Evolutionary conservation across 331 rosid genomes (phyloP), one percentile per base, ranked within the genome.

Genomic region (Spiraea crenata): DNA sequence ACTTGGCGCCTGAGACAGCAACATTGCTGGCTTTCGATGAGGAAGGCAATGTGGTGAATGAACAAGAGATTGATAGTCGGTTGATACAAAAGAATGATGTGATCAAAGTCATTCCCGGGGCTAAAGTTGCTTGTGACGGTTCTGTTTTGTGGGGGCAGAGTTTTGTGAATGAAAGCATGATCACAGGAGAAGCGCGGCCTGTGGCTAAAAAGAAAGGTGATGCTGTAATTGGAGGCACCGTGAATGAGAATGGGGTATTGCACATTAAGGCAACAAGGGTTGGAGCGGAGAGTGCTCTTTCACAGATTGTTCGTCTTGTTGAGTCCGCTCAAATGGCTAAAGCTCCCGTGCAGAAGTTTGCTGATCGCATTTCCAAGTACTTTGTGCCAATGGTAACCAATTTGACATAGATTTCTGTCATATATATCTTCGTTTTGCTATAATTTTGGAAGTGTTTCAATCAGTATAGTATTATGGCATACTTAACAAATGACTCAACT

Each of bases 261-360:
- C 98, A 87, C 76, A 77, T 92, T 1, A 83, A 81, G 87, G 98
- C 89, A 11, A 85, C 98, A 37, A 81, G 88, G 54, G 89, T 92
- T 65, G 98, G 98, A 70, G 82, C 93, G 14, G 96, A 92, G 74
- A 89, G 88, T 80, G 93, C 93, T 2, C 92, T 92, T 17, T 85
- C 92, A 0, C 96, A 92, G 84, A 89, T 92, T 70, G 96, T 92
- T 75, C 73, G 92, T 61, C 98, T 92, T 42, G 97, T 92, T 48
- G 96, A 92, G 67, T 81, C 98, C 34, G 96, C 98, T 6, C 98
- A 92, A 64, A 84, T 92, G 98, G 96, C 92, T 34, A 92, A 92
- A 77, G 98, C 98, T 76, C 96, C 96, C 3, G 93, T 92, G 0
- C 98, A 92, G 69, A 92, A 89, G 72, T 71, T 87, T 66, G 98